These are phyloP conservation scores for Annulohypoxylon moriforme DNA, from an alignment of 495 filamentous ascomycete species.

Conservation along the genomic window DNA sequence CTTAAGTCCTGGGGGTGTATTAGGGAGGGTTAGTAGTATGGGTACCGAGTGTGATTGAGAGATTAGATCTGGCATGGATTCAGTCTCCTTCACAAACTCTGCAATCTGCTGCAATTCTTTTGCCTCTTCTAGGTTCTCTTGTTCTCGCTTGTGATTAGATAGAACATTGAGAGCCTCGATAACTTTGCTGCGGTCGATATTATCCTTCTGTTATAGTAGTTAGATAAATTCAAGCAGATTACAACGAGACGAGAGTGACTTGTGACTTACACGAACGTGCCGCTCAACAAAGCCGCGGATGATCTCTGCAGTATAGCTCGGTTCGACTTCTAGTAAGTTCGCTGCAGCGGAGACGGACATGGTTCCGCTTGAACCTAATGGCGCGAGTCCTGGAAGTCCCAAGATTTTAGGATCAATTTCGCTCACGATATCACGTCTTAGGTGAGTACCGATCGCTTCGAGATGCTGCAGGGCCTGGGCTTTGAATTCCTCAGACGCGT, in stretches of 20 bases:
- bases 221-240: constrained; percentile 3
- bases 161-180: constrained; percentile 44
- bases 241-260: neutral
- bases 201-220: constrained; percentile 29
- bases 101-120: constrained; percentile 36
- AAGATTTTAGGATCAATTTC: constrained; percentile 19
- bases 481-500: constrained; percentile 17
- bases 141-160: constrained; percentile 39
- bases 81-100: constrained; percentile 37
- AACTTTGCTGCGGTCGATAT: constrained; percentile 28
- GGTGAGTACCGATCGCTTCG: constrained; percentile 34
- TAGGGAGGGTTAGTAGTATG: neutral
- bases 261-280: constrained; percentile 24
- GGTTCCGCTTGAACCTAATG: constrained; percentile 1
- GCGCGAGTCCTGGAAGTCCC: constrained; percentile 19
- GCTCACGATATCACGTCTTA: constrained; percentile 36
- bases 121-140: constrained; percentile 33
- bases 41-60: constrained; percentile 16
- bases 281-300: constrained; percentile 39
- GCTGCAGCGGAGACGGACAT: constrained; percentile 43
- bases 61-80: neutral
- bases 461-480: constrained; percentile 37
- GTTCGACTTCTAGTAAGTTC: constrained; percentile 30
- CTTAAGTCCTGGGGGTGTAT: constrained; percentile 67
- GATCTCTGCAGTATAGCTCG: constrained; percentile 40